Percentiles rank a stretch among this genome's conserved stretches.
Conservation (phyloP, 495 filamentous ascomycete species). For the Astrothelium subdiscretum region DNA sequence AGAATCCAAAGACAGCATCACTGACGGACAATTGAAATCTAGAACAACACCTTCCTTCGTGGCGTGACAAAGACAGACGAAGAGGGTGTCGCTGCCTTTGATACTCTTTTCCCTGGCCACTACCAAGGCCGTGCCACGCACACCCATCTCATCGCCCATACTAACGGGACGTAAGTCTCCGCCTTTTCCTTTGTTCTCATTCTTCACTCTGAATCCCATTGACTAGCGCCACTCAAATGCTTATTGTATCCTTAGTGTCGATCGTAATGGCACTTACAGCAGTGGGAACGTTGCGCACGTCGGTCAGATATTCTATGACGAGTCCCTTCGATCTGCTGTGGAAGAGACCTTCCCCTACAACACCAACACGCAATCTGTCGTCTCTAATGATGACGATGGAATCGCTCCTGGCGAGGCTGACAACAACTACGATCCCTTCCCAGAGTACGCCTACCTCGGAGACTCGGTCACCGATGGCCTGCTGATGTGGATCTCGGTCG, state of each 20-base stretch:
- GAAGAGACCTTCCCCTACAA: constrained; percentile 44
- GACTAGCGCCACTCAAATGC: neutral
- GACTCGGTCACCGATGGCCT: constrained; percentile 38
- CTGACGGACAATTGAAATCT: constrained; percentile 24
- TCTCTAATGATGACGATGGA: constrained; percentile 41
- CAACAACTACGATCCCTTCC: constrained; percentile 43
- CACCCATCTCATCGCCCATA: constrained; percentile 33
- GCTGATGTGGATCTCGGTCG: constrained; percentile 49
- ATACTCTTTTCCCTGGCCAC: constrained; percentile 49
- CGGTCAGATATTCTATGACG: constrained; percentile 53
- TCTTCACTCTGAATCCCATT: no score
- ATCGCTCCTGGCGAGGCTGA: constrained; percentile 38
- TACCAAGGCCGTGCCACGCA: constrained; percentile 50
- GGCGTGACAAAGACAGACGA: constrained; percentile 39
- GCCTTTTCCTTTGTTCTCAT: constrained; percentile 2
- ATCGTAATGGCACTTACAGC: constrained; percentile 39
- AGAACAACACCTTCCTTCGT: constrained; percentile 37
- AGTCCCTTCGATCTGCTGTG: constrained; percentile 44
- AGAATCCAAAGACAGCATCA: neutral
- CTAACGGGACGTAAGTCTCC: constrained; percentile 8
- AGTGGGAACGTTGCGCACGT: constrained; percentile 43
- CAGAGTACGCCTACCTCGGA: constrained; percentile 45
- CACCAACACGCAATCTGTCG: constrained; percentile 41
- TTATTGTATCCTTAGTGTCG: constrained; percentile 13
- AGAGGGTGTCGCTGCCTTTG: constrained; percentile 45